These are phyloP conservation scores for Kwoniella shandongensis DNA, from an alignment of 768 basidiomycete genomes.

Conservation along the genomic window DNA sequence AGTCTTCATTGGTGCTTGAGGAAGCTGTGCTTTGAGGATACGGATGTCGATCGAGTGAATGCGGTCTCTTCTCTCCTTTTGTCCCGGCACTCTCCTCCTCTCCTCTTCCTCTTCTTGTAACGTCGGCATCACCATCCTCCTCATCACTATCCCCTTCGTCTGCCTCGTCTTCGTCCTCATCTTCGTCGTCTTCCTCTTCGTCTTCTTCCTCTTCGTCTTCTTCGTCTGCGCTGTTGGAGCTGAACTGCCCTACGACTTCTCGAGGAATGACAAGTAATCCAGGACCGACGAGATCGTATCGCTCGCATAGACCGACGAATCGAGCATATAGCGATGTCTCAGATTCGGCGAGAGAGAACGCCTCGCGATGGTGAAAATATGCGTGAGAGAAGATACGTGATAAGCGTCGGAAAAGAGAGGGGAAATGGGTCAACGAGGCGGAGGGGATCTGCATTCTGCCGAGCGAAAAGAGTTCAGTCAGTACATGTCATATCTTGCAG, in stretches of 20 bases:
- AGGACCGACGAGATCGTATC: conserved; percentile 75
- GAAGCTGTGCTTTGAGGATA: background rate
- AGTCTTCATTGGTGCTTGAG: background rate
- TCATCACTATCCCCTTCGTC: conserved; percentile 23
- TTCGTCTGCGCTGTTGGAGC: conserved; percentile 12
- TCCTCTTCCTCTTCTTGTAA: conserved; percentile 7
- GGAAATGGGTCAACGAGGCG: conserved; percentile 81
- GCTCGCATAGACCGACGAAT: conserved; percentile 76
- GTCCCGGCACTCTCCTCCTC: background rate
- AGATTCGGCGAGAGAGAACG: conserved; percentile 66
- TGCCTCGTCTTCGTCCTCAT: conserved; percentile 21
- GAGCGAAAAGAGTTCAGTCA: background rate
- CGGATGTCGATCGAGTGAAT: conserved; percentile 26
- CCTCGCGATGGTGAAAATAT: conserved; percentile 90
- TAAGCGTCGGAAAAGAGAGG: conserved; percentile 82
- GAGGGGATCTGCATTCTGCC: conserved; percentile 74
- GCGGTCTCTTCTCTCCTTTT: conserved; percentile 19
- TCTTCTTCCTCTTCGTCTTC: conserved; percentile 32
- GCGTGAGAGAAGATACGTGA: conserved; percentile 96
- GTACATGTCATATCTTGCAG: background rate
- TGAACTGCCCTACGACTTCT: conserved; percentile 9
- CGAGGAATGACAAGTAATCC: conserved; percentile 68
- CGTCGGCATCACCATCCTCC: too few species aligned
- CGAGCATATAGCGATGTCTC: conserved; percentile 87
- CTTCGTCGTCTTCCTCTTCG: conserved; percentile 22